These are phyloP conservation scores for Furcasterigmium sp. DNA, from an alignment of 2,329 filamentous ascomycete species.

Conservation along the genomic window DNA sequence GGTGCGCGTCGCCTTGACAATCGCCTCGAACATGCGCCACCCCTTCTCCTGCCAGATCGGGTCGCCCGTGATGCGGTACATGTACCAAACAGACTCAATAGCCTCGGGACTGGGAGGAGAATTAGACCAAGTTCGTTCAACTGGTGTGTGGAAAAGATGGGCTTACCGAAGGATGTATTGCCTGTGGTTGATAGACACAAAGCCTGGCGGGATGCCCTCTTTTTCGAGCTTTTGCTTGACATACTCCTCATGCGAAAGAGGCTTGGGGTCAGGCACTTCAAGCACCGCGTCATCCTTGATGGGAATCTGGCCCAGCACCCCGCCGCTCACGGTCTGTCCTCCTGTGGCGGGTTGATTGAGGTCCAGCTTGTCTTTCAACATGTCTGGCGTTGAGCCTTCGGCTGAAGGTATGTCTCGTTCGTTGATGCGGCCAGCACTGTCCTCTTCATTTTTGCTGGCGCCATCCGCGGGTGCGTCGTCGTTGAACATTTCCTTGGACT, in stretches of 20 bases:
- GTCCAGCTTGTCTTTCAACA: constrained; percentile 17
- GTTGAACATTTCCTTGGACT: constrained; percentile 1
- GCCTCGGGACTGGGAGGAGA: constrained; percentile 63
- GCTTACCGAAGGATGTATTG: constrained; percentile 60
- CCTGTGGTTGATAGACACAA: constrained; percentile 34
- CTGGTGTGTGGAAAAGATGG: constrained; percentile 19
- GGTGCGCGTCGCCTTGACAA: constrained; percentile 62
- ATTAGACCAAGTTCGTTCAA: constrained; percentile 11
- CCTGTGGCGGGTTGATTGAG: constrained; percentile 11
- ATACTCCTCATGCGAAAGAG: constrained; percentile 49
- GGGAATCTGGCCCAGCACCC: constrained; percentile 18
- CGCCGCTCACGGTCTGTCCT: constrained; percentile 12
- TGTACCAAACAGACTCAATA: constrained; percentile 83
- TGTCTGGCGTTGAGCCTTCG: constrained; percentile 3
- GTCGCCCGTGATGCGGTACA: constrained; percentile 86
- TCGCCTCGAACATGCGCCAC: constrained; percentile 78
- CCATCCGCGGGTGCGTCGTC: background rate
- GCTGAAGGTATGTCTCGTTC: background rate
- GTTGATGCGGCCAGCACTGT: background rate
- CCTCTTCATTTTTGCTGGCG: too few species aligned
- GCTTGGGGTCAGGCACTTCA: constrained; percentile 29
- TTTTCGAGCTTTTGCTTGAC: constrained; percentile 38
- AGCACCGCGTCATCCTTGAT: constrained; percentile 15
- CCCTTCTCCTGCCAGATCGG: constrained; percentile 70
- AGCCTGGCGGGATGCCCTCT: constrained; percentile 45